Conservation (phyloP, 1,284 basidiomycete species). For the Cryptococcus amylolentus region DNA sequence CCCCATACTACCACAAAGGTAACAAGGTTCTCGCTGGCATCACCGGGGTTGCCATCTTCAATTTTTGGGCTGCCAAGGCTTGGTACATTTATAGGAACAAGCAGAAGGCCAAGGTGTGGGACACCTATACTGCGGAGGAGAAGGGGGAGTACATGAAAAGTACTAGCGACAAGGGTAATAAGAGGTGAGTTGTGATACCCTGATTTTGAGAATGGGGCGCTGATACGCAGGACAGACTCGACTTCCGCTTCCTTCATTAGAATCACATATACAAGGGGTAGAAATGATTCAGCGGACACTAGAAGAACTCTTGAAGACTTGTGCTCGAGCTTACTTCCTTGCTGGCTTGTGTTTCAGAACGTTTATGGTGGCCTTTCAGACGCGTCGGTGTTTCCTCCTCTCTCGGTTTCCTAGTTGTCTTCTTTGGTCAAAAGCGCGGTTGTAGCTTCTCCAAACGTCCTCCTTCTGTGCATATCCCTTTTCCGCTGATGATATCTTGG, state of each 20-base stretch:
- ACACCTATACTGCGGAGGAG: conserved; percentile 14
- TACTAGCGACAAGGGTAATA: conserved; percentile 29
- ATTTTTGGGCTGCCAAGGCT: conserved; percentile 16
- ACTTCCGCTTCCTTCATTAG: conserved; percentile 10
- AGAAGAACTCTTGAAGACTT: too few relatives aligned
- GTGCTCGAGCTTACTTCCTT: too few relatives aligned
- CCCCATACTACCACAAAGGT: conserved; percentile 33
- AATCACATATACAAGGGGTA: too few relatives aligned
- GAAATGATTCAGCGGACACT: not conserved
- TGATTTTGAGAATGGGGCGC: not conserved
- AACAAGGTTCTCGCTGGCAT: conserved; percentile 34
- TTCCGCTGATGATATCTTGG: too few relatives aligned
- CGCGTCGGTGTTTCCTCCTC: too few relatives aligned
- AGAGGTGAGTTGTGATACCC: conserved; percentile 6
- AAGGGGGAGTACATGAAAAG: conserved; percentile 23
- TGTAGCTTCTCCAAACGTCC: too few relatives aligned
- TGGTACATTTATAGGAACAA: conserved; percentile 23
- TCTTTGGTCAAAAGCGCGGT: too few relatives aligned
- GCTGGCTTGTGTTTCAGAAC: too few relatives aligned
- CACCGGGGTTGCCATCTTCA: conserved; percentile 6
- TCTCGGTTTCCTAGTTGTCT: too few relatives aligned
- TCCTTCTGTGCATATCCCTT: too few relatives aligned
- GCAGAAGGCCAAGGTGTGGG: conserved; percentile 15
- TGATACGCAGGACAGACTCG: not conserved
- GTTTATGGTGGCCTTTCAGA: too few relatives aligned